These are phyloP conservation scores for Zygosaccharomyces pseudorouxii DNA, from an alignment of 805 yeast species.

Conservation along the genomic window DNA sequence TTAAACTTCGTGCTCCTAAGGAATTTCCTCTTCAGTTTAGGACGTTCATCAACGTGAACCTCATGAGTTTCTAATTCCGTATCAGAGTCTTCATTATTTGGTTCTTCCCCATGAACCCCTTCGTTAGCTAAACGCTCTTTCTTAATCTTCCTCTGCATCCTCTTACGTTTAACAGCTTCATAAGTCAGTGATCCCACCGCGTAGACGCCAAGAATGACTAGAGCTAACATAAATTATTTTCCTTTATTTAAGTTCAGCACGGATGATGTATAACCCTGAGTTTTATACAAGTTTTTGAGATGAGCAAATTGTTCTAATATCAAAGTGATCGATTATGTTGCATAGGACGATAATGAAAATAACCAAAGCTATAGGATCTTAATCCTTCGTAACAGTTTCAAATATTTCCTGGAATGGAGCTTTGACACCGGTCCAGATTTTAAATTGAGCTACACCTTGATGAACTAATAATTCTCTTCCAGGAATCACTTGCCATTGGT, in stretches of 20 bases:
- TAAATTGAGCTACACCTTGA: constrained; percentile 89
- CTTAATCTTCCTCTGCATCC: background rate
- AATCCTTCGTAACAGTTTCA: constrained; percentile 48
- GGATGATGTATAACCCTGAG: background rate
- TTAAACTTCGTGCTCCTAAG: background rate
- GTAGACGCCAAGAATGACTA: background rate
- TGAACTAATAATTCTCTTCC: constrained; percentile 90
- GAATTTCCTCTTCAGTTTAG: constrained; percentile 1
- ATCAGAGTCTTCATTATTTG: background rate
- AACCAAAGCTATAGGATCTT: background rate
- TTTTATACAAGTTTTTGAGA: background rate
- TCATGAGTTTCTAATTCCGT: constrained; percentile 2
- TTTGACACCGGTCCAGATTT: constrained; percentile 61
- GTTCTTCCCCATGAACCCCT: background rate
- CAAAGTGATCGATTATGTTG: background rate
- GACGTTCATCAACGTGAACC: constrained; percentile 1
- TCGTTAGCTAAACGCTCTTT: background rate
- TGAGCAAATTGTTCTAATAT: background rate
- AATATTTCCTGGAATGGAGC: constrained; percentile 62
- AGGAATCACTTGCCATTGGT: constrained; percentile 75
- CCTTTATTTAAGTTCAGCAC: background rate
- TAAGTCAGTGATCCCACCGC: background rate
- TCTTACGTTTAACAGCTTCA: background rate
- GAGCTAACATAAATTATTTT: background rate
- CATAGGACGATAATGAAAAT: background rate